phyloP scores from a whole-genome alignment of 1,284 basidiomycete genomes.

The Ceratobasidium sp. region DNA sequence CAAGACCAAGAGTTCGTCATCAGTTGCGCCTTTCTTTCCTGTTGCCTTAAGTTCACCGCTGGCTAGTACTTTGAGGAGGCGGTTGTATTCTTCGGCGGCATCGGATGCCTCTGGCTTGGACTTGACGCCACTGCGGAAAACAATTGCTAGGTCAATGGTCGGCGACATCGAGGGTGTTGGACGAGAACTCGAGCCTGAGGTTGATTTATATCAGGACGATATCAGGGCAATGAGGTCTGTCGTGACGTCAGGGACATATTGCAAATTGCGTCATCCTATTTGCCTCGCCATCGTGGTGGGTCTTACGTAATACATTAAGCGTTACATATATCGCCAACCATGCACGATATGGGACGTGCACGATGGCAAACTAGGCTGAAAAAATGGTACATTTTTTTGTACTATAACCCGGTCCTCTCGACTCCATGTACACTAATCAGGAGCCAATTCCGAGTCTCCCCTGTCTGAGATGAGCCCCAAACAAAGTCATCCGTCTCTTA shows the following conservation, averaged over 20 bases:
- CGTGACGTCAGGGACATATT: conserved; percentile 25
- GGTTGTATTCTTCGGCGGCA: conserved; percentile 76
- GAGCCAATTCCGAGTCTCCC: too few relatives aligned
- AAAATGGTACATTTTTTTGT: too few relatives aligned
- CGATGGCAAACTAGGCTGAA: too few relatives aligned
- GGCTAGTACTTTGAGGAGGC: conserved; percentile 72
- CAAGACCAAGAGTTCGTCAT: conserved; percentile 85
- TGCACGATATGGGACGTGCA: too few relatives aligned
- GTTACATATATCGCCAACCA: neutral
- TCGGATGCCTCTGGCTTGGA: conserved; percentile 72
- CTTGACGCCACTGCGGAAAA: conserved; percentile 72
- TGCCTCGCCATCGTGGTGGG: too few relatives aligned
- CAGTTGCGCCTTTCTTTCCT: conserved; percentile 77
- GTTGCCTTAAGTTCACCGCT: conserved; percentile 76
- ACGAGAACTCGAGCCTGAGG: too few relatives aligned
- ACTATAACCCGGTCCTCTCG: too few relatives aligned
- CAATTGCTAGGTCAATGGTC: conserved; percentile 77
- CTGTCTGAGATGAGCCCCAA: too few relatives aligned
- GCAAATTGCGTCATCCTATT: neutral
- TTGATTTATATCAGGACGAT: conserved; percentile 6
- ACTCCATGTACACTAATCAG: too few relatives aligned
- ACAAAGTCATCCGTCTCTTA: too few relatives aligned
- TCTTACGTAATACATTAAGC: neutral
- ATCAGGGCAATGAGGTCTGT: conserved; percentile 11
- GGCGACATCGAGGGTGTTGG: conserved; percentile 56